These are phyloP conservation scores for Oemleria cerasiformis DNA, from an alignment of 306 rosid genomes.

Conservation along the genomic window DNA sequence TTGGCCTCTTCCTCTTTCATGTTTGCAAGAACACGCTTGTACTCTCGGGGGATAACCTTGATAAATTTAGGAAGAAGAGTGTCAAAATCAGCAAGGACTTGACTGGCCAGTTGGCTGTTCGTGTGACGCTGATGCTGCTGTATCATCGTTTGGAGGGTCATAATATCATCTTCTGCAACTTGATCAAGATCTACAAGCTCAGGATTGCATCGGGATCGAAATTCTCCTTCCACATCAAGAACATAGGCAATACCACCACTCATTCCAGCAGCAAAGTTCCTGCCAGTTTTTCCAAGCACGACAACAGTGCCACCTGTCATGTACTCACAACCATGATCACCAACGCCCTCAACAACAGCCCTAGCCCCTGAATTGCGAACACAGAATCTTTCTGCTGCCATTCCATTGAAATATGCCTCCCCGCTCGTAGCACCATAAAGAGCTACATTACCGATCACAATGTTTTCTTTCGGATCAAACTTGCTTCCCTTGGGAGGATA, in stretches of 20 bases:
- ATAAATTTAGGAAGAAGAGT: slow-evolving; percentile 74
- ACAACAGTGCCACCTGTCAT: slow-evolving; percentile 99
- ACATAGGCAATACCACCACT: slow-evolving; percentile 96
- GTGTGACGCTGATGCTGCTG: slow-evolving; percentile 99
- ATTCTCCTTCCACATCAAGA: slow-evolving; percentile 69
- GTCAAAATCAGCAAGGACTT: slow-evolving; percentile 71
- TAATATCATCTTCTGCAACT: slow-evolving; percentile 77
- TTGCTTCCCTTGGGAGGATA: slow-evolving; percentile 84
- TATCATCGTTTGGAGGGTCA: slow-evolving; percentile 76
- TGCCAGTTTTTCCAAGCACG: slow-evolving; percentile 90
- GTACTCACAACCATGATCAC: slow-evolving; percentile 99
- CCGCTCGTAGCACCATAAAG: slow-evolving; percentile 93
- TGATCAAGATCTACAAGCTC: slow-evolving; percentile 94
- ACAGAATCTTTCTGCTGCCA: slow-evolving; percentile 99
- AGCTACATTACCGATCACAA: slow-evolving; percentile 93
- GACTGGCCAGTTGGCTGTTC: slow-evolving; percentile 72
- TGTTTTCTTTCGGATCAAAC: slow-evolving; percentile 89
- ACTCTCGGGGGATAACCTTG: slow-evolving; percentile 90
- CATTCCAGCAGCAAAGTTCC: slow-evolving; percentile 99
- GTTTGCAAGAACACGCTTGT: slow-evolving; percentile 72
- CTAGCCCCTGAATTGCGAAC: slow-evolving; percentile 97
- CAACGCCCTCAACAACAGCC: slow-evolving; percentile 99
- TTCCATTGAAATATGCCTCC: slow-evolving; percentile 96
- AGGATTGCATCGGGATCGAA: slow-evolving; percentile 68
- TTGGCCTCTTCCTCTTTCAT: slow-evolving; percentile 55